Conservation (phyloP, 345 rosid genomes). For the Gossypium thurberi region DNA sequence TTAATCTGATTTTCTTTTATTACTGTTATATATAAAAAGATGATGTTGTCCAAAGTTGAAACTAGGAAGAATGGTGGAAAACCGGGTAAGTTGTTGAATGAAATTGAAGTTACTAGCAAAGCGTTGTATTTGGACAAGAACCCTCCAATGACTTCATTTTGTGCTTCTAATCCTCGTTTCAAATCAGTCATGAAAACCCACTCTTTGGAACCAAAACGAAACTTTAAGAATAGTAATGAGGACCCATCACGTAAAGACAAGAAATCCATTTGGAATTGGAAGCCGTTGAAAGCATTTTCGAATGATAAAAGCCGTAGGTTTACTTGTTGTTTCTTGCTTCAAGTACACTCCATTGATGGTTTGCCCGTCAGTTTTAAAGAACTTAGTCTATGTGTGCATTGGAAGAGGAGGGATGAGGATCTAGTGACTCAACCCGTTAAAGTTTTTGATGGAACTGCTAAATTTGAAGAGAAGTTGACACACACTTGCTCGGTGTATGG, state of each 20-base stretch:
- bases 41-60: constrained; percentile 47
- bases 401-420: constrained; percentile 81
- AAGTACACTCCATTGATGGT: constrained; percentile 65
- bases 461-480: constrained; percentile 62
- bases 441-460: constrained; percentile 56
- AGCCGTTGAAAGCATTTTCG: constrained; percentile 75
- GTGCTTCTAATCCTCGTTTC: constrained; percentile 25
- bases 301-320: constrained; percentile 52
- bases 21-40: neutral
- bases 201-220: constrained; percentile 31
- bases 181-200: constrained; percentile 38
- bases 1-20: constrained; percentile 1
- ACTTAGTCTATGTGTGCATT: constrained; percentile 61
- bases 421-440: constrained; percentile 49
- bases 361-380: constrained; percentile 51
- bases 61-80: constrained; percentile 45
- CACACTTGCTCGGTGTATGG: constrained; percentile 72
- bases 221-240: constrained; percentile 25
- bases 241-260: constrained; percentile 58
- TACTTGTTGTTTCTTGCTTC: constrained; percentile 67
- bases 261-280: constrained; percentile 87
- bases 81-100: constrained; percentile 52
- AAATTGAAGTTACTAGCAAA: constrained; percentile 63
- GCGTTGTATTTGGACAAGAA: constrained; percentile 59
- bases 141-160: constrained; percentile 26